These are phyloP conservation scores for Dichomitus squalens DNA, from an alignment of 1,284 basidiomycete genomes.

Conservation along the genomic window DNA sequence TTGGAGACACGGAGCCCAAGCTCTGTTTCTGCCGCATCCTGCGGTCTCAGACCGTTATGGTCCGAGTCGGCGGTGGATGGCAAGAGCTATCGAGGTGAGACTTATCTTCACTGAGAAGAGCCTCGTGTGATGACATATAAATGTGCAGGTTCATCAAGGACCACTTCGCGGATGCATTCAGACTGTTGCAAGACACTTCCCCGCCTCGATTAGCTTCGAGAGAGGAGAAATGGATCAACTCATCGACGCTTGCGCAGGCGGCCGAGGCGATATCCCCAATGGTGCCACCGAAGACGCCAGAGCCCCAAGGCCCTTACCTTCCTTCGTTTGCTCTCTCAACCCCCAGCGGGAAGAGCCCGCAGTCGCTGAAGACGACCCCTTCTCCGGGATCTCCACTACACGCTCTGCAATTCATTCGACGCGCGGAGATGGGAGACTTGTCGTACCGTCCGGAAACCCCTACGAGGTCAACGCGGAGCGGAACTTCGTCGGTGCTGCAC, in stretches of 20 bases:
- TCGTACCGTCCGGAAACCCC: slow-evolving; percentile 45
- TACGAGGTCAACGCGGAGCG: slow-evolving; percentile 38
- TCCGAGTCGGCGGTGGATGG: slow-evolving; percentile 95
- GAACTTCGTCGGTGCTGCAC: slow-evolving; percentile 21
- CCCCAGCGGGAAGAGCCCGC: slow-evolving; percentile 47
- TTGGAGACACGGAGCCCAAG: slow-evolving; percentile 85
- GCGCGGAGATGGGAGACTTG: slow-evolving; percentile 45
- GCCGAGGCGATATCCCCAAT: slow-evolving; percentile 45
- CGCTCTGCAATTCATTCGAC: slow-evolving; percentile 58
- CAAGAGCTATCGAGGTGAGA: slow-evolving; percentile 84
- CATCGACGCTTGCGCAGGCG: slow-evolving; percentile 65
- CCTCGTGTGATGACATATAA: not conserved
- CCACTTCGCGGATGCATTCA: slow-evolving; percentile 82
- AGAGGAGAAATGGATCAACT: slow-evolving; percentile 82
- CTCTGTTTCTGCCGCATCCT: slow-evolving; percentile 91
- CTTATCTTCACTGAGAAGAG: not conserved
- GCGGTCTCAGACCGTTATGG: slow-evolving; percentile 93
- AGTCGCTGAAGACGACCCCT: slow-evolving; percentile 46
- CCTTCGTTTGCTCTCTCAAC: slow-evolving; percentile 54
- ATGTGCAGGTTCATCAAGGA: slow-evolving; percentile 77
- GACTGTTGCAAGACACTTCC: slow-evolving; percentile 57
- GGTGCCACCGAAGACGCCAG: slow-evolving; percentile 63
- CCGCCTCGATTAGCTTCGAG: slow-evolving; percentile 51
- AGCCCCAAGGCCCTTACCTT: slow-evolving; percentile 50
- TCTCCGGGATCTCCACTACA: slow-evolving; percentile 54